These are phyloP conservation scores for Radiomyces spectabilis DNA, from an alignment of 192 early-diverging fungal species.

Conservation along the genomic window DNA sequence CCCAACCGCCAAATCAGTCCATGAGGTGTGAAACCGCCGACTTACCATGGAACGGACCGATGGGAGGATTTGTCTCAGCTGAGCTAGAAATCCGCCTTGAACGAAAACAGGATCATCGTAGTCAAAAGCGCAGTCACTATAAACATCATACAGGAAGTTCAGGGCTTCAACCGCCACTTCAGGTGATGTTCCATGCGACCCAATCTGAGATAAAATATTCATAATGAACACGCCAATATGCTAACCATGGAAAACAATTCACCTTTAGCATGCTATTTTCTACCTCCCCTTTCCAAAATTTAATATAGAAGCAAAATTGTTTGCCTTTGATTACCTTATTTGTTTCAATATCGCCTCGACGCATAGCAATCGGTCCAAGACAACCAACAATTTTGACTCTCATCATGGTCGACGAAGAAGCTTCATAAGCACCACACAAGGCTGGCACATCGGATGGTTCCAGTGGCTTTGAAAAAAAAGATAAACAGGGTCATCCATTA, in stretches of 20 bases:
- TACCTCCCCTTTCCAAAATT: neutral
- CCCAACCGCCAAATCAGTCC: no score
- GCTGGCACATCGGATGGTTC: constrained; percentile 29
- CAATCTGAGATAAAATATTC: constrained; percentile 28
- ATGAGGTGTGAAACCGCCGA: neutral
- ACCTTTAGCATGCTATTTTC: no score
- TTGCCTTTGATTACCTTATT: constrained; percentile 49
- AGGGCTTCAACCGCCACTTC: constrained; percentile 64
- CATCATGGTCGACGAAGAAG: constrained; percentile 35
- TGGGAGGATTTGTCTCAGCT: constrained; percentile 45
- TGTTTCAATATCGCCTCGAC: constrained; percentile 54
- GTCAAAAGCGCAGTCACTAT: constrained; percentile 72
- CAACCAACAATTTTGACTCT: constrained; percentile 66
- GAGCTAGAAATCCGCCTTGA: constrained; percentile 47
- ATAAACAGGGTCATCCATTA: no score
- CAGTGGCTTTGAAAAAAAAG: constrained; percentile 27
- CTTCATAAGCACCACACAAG: constrained; percentile 35
- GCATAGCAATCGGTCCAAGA: constrained; percentile 65
- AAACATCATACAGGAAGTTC: constrained; percentile 85
- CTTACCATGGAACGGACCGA: constrained; percentile 43
- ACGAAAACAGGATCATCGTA: constrained; percentile 86
- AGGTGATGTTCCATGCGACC: constrained; percentile 13
- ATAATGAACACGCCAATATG: constrained; percentile 64
- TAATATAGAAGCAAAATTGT: neutral
- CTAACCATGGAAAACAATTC: constrained; percentile 24